These are phyloP conservation scores for Pinguiococcus pyrenoidosus DNA, from an alignment of 108 stramenopile species.

Conservation along the genomic window DNA sequence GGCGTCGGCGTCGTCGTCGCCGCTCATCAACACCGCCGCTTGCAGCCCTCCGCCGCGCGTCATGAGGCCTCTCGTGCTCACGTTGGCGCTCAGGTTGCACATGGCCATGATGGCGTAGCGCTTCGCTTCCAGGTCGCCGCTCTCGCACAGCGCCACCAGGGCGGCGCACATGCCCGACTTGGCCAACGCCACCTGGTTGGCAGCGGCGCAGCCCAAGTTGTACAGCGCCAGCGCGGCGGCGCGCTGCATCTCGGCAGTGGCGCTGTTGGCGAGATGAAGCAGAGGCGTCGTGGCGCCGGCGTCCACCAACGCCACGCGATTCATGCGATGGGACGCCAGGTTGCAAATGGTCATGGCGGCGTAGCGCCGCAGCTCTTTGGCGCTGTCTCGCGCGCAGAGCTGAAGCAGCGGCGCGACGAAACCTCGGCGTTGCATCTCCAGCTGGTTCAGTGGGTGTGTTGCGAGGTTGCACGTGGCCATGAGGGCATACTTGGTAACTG, in stretches of 20 bases:
- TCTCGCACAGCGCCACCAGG: slow-evolving; percentile 31
- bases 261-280: slow-evolving; percentile 26
- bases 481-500: slow-evolving; percentile 39
- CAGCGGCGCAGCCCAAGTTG: slow-evolving; percentile 39
- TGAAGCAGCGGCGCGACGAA: too few species aligned
- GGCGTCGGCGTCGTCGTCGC: slow-evolving; percentile 44
- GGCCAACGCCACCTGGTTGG: slow-evolving; percentile 27
- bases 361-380: slow-evolving; percentile 30
- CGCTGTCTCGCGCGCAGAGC: slow-evolving; percentile 27
- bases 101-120: slow-evolving; percentile 56
- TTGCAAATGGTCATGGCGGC: slow-evolving; percentile 58
- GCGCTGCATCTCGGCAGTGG: slow-evolving; percentile 36
- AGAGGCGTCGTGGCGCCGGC: slow-evolving; percentile 35
- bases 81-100: slow-evolving; percentile 52
- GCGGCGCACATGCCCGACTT: slow-evolving; percentile 24
- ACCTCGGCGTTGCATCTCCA: too few species aligned
- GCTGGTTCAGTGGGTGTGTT: slow-evolving; percentile 32
- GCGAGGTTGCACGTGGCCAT: slow-evolving; percentile 56
- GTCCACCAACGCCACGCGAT: slow-evolving; percentile 34
- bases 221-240: slow-evolving; percentile 39
- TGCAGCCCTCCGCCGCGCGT: slow-evolving; percentile 55
- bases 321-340: slow-evolving; percentile 43
- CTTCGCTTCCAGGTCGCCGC: slow-evolving; percentile 47
- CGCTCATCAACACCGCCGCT: slow-evolving; percentile 42
- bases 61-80: slow-evolving; percentile 38